Evolutionary conservation across 2,329 filamentous ascomycete genomes (phyloP).

Genomic region (Ophiostoma triangulosporum): DNA sequence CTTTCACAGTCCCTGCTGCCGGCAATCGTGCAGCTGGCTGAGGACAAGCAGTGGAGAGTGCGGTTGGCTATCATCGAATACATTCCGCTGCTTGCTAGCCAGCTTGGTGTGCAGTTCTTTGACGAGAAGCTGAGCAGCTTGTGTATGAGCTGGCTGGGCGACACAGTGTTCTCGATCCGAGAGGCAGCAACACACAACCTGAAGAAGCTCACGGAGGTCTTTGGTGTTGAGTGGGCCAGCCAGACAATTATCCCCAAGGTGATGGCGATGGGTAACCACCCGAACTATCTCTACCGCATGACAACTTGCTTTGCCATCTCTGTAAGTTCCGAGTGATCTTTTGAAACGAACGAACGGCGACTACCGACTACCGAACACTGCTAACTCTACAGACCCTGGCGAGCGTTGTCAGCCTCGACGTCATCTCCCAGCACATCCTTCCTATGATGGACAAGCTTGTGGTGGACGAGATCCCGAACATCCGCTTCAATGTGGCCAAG

Average conservation of each 20-base stretch:
- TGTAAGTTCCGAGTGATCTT: not conserved
- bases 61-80: slow-evolving; percentile 98
- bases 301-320: slow-evolving; percentile 95
- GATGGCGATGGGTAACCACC: slow-evolving; percentile 94
- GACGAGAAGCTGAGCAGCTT: slow-evolving; percentile 91
- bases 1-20: slow-evolving; percentile 93
- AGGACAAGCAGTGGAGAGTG: slow-evolving; percentile 99
- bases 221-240: slow-evolving; percentile 94
- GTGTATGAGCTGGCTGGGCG: slow-evolving; percentile 97
- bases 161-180: slow-evolving; percentile 96
- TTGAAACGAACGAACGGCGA: too few relatives aligned
- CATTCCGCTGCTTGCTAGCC: slow-evolving; percentile 87
- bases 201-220: slow-evolving; percentile 97
- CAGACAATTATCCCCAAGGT: slow-evolving; percentile 97
- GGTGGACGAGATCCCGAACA: slow-evolving; percentile 91
- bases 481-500: slow-evolving; percentile 98
- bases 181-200: slow-evolving; percentile 95
- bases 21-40: slow-evolving; percentile 90
- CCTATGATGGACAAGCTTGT: slow-evolving; percentile 94
- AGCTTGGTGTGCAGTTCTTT: slow-evolving; percentile 94
- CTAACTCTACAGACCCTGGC: slow-evolving; percentile 60
- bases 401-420: slow-evolving; percentile 80
- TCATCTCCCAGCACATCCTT: slow-evolving; percentile 84
- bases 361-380: too few relatives aligned
- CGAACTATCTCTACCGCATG: slow-evolving; percentile 99